Percentiles rank a stretch among this genome's conserved stretches.
These are phyloP conservation scores for Apiotrichum siamense DNA, from an alignment of 1,284 basidiomycete species.

Conservation along the genomic window DNA sequence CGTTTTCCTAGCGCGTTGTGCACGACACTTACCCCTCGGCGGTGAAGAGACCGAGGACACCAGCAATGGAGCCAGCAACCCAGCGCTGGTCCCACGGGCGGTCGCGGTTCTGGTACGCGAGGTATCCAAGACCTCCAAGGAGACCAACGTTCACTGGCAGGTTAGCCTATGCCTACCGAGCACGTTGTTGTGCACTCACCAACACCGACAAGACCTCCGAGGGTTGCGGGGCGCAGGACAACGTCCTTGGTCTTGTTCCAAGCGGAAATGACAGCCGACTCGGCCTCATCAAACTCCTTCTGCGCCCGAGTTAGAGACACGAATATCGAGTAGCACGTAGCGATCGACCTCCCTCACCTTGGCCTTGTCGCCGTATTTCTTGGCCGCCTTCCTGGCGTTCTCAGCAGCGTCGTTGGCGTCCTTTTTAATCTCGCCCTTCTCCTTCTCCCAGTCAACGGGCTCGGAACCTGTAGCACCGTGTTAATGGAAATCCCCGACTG, in stretches of 20 bases:
- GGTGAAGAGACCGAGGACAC: conserved; percentile 56
- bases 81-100: conserved; percentile 58
- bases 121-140: conserved; percentile 58
- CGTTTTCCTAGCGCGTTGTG: not conserved
- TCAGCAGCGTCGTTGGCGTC: conserved; percentile 12
- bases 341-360: conserved; percentile 42
- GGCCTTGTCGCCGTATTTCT: conserved; percentile 53
- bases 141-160: conserved; percentile 64
- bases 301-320: conserved; percentile 19
- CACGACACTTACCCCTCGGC: conserved; percentile 52
- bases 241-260: conserved; percentile 59
- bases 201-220: conserved; percentile 65
- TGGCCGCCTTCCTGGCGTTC: conserved; percentile 33
- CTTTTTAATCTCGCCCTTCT: conserved; percentile 15
- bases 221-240: conserved; percentile 61
- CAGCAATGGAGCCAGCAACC: conserved; percentile 55
- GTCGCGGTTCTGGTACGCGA: conserved; percentile 61
- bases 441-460: conserved; percentile 24
- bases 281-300: conserved; percentile 51
- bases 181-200: conserved; percentile 49
- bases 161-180: conserved; percentile 21
- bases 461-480: conserved; percentile 14
- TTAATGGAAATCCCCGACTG: not conserved
- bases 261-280: conserved; percentile 54
- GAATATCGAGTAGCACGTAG: conserved; percentile 40